Percentiles rank a stretch among this genome's conserved stretches.
These are phyloP conservation scores for Emergomyces orientalis DNA, from an alignment of 2,329 filamentous ascomycete species.

Conservation along the genomic window DNA sequence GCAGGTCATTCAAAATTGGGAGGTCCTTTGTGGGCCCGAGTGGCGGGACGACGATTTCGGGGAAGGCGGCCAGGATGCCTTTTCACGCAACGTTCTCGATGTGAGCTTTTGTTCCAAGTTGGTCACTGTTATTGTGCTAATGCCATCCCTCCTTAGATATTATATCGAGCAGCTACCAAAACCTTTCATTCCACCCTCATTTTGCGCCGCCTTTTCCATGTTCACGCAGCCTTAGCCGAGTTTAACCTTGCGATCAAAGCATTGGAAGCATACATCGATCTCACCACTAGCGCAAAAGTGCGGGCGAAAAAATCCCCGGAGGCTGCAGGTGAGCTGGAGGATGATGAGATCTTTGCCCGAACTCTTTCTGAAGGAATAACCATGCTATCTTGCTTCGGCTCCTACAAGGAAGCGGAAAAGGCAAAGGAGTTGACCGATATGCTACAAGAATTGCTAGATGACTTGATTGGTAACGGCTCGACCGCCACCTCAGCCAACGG, in stretches of 20 bases:
- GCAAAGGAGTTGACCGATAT: slow-evolving; percentile 61
- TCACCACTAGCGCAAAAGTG: slow-evolving; percentile 76
- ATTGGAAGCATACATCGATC: slow-evolving; percentile 83
- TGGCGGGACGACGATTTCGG: slow-evolving; percentile 78
- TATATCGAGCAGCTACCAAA: slow-evolving; percentile 85
- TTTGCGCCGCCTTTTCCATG: slow-evolving; percentile 73
- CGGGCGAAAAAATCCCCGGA: slow-evolving; percentile 60
- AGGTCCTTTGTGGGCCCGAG: slow-evolving; percentile 63
- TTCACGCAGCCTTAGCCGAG: slow-evolving; percentile 79
- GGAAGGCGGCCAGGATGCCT: slow-evolving; percentile 64
- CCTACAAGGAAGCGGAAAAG: slow-evolving; percentile 64
- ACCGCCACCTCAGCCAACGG: slow-evolving; percentile 14
- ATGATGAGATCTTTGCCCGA: slow-evolving; percentile 64
- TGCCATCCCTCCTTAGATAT: slow-evolving; percentile 44
- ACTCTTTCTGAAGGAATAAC: slow-evolving; percentile 73
- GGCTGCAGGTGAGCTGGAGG: slow-evolving; percentile 64
- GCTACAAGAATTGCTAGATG: slow-evolving; percentile 36
- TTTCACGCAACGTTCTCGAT: slow-evolving; percentile 68
- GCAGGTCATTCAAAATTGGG: slow-evolving; percentile 76
- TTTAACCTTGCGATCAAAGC: slow-evolving; percentile 87
- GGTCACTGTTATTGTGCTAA: slow-evolving; percentile 1
- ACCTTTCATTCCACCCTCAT: slow-evolving; percentile 93
- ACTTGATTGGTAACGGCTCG: slow-evolving; percentile 18
- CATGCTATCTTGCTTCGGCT: slow-evolving; percentile 74
- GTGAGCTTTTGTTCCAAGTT: slow-evolving; percentile 27